A percentile compares a stretch with the other conserved stretches of the same genome.
Conservation (phyloP, 768 basidiomycete species). For the Hypholoma fasciculare region DNA sequence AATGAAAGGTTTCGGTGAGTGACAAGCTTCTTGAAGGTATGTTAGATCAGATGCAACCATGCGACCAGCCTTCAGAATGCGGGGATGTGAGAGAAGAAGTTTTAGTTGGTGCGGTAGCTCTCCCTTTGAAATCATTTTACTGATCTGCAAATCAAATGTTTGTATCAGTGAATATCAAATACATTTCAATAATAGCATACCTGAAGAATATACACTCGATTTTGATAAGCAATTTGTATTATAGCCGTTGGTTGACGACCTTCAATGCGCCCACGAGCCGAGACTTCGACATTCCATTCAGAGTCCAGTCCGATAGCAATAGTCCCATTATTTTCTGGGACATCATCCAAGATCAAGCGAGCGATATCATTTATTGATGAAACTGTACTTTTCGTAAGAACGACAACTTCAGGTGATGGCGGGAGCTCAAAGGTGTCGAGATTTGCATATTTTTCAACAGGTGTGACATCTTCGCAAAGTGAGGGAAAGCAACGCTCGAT, state of each 20-base stretch:
- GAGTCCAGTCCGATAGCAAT: not conserved
- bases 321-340: constrained; percentile 5
- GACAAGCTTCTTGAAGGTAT: constrained; percentile 15
- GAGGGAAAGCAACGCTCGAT: constrained; percentile 18
- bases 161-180: not conserved
- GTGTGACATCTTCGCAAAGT: constrained; percentile 12
- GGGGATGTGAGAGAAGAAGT: constrained; percentile 14
- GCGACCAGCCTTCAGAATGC: constrained; percentile 24
- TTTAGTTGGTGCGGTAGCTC: constrained; percentile 10
- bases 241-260: constrained; percentile 11
- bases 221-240: constrained; percentile 6
- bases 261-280: constrained; percentile 17
- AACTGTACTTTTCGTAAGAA: constrained; percentile 9
- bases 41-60: constrained; percentile 22
- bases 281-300: constrained; percentile 13
- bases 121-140: constrained; percentile 8
- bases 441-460: constrained; percentile 22
- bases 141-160: constrained; percentile 10
- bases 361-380: constrained; percentile 18
- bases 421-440: constrained; percentile 20
- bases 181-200: not conserved
- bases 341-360: constrained; percentile 17
- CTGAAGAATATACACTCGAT: not conserved
- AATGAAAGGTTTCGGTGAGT: constrained; percentile 15
- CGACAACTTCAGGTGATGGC: not conserved